phyloP scores from a whole-genome alignment of 352 stramenopile species.

The Pythium volutum region DNA sequence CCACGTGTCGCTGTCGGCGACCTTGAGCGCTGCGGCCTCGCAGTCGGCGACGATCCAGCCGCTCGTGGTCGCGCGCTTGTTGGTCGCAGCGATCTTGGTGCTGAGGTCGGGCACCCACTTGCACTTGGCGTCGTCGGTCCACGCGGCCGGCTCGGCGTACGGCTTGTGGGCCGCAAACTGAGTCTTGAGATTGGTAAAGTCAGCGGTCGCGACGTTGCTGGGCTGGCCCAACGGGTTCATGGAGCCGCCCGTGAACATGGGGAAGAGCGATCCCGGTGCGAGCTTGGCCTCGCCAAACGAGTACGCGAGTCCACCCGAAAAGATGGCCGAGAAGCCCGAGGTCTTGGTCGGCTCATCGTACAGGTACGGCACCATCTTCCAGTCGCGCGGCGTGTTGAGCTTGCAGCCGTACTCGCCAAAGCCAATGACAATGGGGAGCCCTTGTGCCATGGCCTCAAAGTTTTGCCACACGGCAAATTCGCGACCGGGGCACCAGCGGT shows the following conservation, averaged over 20 bases:
- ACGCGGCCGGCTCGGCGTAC: slow-evolving; percentile 51
- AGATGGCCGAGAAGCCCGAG: slow-evolving; percentile 66
- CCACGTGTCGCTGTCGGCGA: slow-evolving; percentile 67
- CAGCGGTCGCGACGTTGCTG: slow-evolving; percentile 50
- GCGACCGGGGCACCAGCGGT: slow-evolving; percentile 78
- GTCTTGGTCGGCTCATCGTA: slow-evolving; percentile 72
- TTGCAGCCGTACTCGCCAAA: slow-evolving; percentile 88
- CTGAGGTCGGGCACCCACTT: slow-evolving; percentile 57
- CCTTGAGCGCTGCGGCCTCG: slow-evolving; percentile 47
- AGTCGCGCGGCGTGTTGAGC: slow-evolving; percentile 51
- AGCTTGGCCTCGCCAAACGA: slow-evolving; percentile 87
- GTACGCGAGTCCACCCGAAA: slow-evolving; percentile 80
- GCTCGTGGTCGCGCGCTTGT: slow-evolving; percentile 43
- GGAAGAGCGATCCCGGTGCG: slow-evolving; percentile 61
- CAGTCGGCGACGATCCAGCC: slow-evolving; percentile 78
- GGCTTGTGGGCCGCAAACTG: slow-evolving; percentile 59
- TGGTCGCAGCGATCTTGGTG: slow-evolving; percentile 44
- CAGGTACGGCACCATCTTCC: slow-evolving; percentile 81
- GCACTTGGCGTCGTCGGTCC: slow-evolving; percentile 62
- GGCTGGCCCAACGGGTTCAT: slow-evolving; percentile 60
- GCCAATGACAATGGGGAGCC: slow-evolving; percentile 78
- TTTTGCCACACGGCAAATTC: slow-evolving; percentile 79
- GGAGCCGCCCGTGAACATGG: slow-evolving; percentile 78
- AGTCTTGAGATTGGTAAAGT: slow-evolving; percentile 78
- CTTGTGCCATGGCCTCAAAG: slow-evolving; percentile 75